Conservation (phyloP, 352 stramenopile species). For the Pythium phragmitis region DNA sequence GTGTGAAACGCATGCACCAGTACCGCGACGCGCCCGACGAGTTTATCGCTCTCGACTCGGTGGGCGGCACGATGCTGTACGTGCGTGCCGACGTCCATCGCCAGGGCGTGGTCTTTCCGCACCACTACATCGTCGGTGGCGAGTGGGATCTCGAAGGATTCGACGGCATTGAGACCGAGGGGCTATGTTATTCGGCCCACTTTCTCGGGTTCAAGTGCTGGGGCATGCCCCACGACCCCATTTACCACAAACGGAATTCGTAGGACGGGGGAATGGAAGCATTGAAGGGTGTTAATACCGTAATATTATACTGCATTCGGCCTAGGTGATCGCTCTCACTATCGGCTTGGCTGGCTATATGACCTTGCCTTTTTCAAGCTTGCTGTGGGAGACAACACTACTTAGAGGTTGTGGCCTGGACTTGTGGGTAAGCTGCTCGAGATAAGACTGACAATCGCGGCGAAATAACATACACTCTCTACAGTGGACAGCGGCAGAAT, state of each 20-base stretch:
- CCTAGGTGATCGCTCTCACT: too few relatives aligned
- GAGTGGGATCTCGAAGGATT: conserved; percentile 45
- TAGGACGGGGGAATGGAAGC: background rate
- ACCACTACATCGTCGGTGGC: conserved; percentile 44
- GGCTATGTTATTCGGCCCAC: conserved; percentile 48
- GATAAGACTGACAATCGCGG: too few relatives aligned
- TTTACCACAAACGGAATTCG: conserved; percentile 6
- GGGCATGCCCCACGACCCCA: conserved; percentile 38
- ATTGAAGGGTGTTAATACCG: too few relatives aligned
- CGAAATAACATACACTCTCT: too few relatives aligned
- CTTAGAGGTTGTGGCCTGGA: too few relatives aligned
- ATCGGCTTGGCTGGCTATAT: too few relatives aligned
- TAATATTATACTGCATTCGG: too few relatives aligned
- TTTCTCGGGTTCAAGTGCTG: conserved; percentile 51
- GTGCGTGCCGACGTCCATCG: conserved; percentile 45
- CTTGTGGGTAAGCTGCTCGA: too few relatives aligned
- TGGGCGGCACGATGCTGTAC: conserved; percentile 54
- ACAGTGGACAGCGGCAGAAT: too few relatives aligned
- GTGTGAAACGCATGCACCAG: conserved; percentile 14
- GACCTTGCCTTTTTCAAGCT: too few relatives aligned
- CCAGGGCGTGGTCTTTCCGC: conserved; percentile 46
- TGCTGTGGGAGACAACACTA: too few relatives aligned
- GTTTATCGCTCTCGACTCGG: conserved; percentile 41
- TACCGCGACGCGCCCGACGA: conserved; percentile 5
- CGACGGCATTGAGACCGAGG: conserved; percentile 57